A percentile compares a stretch with the other conserved stretches of the same genome.
Evolutionary conservation across 2,329 filamentous ascomycete species (phyloP).

Genomic region (Dothiorella sarmentorum): DNA sequence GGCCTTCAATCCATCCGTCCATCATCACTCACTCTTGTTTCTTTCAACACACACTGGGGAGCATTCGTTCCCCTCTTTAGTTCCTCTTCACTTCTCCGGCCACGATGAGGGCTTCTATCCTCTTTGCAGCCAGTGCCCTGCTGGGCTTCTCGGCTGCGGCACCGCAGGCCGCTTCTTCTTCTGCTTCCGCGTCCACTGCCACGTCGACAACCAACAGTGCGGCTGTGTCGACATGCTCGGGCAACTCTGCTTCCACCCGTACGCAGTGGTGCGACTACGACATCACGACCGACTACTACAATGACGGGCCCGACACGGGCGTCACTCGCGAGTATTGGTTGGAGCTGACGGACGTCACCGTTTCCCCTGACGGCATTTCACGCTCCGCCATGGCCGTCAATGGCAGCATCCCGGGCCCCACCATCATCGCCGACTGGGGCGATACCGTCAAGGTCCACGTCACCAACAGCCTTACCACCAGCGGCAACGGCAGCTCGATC

Average conservation of each 20-base stretch:
- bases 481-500: slow-evolving; percentile 56
- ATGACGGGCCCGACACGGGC: slow-evolving; percentile 50
- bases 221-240: slow-evolving; percentile 9
- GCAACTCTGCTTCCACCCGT: slow-evolving; percentile 5
- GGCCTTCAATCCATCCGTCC: background rate
- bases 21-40: background rate
- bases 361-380: slow-evolving; percentile 57
- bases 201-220: background rate
- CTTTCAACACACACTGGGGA: background rate
- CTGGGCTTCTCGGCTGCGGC: slow-evolving; percentile 1
- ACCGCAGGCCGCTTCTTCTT: background rate
- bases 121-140: background rate
- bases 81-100: background rate
- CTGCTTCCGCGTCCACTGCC: background rate
- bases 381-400: slow-evolving; percentile 23
- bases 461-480: slow-evolving; percentile 47
- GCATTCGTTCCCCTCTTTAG: background rate
- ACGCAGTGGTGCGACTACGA: slow-evolving; percentile 48
- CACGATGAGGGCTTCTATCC: background rate
- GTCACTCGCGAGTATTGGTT: slow-evolving; percentile 56
- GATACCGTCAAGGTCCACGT: slow-evolving; percentile 45
- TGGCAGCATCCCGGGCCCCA: slow-evolving; percentile 15
- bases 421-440: slow-evolving; percentile 39
- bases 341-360: slow-evolving; percentile 48
- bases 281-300: slow-evolving; percentile 53